Evolutionary conservation across 140 eudicot species (phyloP).

Genomic region (Flaveria floridana): DNA sequence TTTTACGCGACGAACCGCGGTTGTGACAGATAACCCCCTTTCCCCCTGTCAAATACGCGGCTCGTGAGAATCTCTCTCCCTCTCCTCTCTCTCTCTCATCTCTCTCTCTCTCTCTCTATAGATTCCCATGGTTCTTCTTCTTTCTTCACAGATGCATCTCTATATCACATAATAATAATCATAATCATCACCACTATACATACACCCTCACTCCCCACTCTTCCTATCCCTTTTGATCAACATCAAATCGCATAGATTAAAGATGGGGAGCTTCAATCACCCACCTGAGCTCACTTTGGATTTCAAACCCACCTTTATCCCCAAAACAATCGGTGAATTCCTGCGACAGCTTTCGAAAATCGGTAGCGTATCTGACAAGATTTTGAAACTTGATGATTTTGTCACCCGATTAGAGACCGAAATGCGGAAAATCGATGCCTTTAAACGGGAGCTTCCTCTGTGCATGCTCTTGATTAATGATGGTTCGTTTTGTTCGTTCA

Average conservation of each 20-base stretch:
- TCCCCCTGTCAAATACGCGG: neutral
- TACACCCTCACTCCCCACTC: conserved; percentile 35
- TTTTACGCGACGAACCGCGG: conserved; percentile 42
- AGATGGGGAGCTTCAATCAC: conserved; percentile 50
- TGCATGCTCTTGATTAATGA: conserved; percentile 62
- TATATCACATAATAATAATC: neutral
- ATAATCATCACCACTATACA: conserved; percentile 21
- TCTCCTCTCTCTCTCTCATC: too few relatives aligned
- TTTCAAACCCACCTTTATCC: conserved; percentile 52
- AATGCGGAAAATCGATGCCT: conserved; percentile 82
- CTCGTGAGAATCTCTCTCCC: neutral
- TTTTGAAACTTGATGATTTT: conserved; percentile 48
- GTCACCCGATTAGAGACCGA: conserved; percentile 56
- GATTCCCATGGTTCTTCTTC: conserved; percentile 27
- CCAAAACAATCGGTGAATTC: conserved; percentile 52
- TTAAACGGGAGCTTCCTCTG: conserved; percentile 78
- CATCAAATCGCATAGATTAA: conserved; percentile 3
- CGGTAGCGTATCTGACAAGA: conserved; percentile 48
- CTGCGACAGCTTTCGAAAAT: conserved; percentile 40
- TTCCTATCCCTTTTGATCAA: conserved; percentile 31
- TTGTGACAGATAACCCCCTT: conserved; percentile 26
- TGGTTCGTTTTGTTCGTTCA: conserved; percentile 41
- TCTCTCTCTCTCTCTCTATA: conserved; percentile 26
- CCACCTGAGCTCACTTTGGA: conserved; percentile 50
- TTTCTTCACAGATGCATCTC: conserved; percentile 20